These are phyloP conservation scores for Citrus australasica DNA, from an alignment of 345 rosid species.

Conservation along the genomic window DNA sequence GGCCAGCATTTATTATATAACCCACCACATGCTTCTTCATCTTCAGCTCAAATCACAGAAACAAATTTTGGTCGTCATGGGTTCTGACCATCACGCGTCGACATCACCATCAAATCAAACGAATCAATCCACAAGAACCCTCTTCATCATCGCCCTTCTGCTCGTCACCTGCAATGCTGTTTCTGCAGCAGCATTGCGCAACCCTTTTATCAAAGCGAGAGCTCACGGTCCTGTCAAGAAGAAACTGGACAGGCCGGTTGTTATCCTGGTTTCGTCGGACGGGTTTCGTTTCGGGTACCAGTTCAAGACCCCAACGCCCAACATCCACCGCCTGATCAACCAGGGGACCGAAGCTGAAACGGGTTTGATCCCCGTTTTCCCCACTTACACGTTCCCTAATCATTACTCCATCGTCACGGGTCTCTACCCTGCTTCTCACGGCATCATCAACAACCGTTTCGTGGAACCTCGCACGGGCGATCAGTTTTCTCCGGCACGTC, in stretches of 20 bases:
- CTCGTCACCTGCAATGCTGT: conserved; percentile 56
- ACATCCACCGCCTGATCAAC: conserved; percentile 64
- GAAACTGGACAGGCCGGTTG: conserved; percentile 61
- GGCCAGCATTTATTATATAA: too few relatives aligned
- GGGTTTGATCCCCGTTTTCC: conserved; percentile 87
- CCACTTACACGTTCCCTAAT: conserved; percentile 85
- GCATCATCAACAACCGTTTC: conserved; percentile 68
- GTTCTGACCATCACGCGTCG: too few relatives aligned
- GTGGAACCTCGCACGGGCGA: conserved; percentile 63
- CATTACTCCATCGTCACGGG: conserved; percentile 95
- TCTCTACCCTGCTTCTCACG: conserved; percentile 85
- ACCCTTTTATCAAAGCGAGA: conserved; percentile 12
- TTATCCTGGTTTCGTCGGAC: conserved; percentile 75
- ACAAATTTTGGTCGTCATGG: too few relatives aligned
- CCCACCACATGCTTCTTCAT: too few relatives aligned
- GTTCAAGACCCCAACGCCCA: conserved; percentile 69
- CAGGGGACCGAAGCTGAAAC: conserved; percentile 85
- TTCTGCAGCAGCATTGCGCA: conserved; percentile 62
- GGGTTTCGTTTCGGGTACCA: conserved; percentile 99
- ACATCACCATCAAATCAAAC: conserved; percentile 8
- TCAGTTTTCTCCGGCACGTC: conserved; percentile 62
- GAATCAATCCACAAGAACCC: conserved; percentile 19
- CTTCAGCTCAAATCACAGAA: too few relatives aligned
- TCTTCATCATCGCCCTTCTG: conserved; percentile 48
- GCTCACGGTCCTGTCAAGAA: conserved; percentile 45